These are phyloP conservation scores for Rubia tinctorum DNA, from an alignment of 305 asterid genomes.

Conservation along the genomic window DNA sequence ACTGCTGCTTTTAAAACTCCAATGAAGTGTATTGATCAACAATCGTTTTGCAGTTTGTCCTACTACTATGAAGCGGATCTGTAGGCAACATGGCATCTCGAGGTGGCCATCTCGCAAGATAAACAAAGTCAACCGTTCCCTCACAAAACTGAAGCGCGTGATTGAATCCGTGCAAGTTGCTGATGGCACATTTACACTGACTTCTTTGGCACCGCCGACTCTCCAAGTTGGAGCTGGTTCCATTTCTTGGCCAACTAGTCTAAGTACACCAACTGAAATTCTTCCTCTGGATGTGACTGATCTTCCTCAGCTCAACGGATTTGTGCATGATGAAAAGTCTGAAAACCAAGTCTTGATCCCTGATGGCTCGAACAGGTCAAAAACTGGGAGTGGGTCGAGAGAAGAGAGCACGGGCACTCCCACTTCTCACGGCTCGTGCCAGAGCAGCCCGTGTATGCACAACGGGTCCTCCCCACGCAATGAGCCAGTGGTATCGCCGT, in stretches of 20 bases:
- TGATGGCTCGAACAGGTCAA: constrained; percentile 45
- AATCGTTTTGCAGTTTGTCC: constrained; percentile 67
- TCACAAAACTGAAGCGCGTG: constrained; percentile 68
- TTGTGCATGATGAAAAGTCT: constrained; percentile 36
- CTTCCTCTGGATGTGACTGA: constrained; percentile 47
- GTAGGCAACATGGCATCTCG: constrained; percentile 91
- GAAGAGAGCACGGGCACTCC: constrained; percentile 82
- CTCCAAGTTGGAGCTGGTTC: constrained; percentile 66
- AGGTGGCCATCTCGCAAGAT: constrained; percentile 98
- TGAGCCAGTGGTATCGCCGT: constrained; percentile 45
- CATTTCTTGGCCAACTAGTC: constrained; percentile 55
- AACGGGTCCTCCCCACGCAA: constrained; percentile 47
- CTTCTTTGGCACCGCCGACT: constrained; percentile 55
- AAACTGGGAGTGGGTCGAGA: constrained; percentile 67
- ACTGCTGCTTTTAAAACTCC: not conserved
- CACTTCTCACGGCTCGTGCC: constrained; percentile 79
- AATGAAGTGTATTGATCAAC: constrained; percentile 10
- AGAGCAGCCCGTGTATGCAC: constrained; percentile 55
- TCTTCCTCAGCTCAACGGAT: constrained; percentile 20
- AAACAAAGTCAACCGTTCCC: constrained; percentile 86
- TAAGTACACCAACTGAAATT: constrained; percentile 48
- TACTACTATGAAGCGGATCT: constrained; percentile 89
- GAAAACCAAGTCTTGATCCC: constrained; percentile 25
- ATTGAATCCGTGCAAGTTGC: constrained; percentile 86
- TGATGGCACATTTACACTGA: constrained; percentile 68